A percentile compares a stretch with the other conserved stretches of the same genome.
Evolutionary conservation across 2,329 filamentous ascomycete genomes (phyloP).

Genomic region (Trichoderma semiorbis): DNA sequence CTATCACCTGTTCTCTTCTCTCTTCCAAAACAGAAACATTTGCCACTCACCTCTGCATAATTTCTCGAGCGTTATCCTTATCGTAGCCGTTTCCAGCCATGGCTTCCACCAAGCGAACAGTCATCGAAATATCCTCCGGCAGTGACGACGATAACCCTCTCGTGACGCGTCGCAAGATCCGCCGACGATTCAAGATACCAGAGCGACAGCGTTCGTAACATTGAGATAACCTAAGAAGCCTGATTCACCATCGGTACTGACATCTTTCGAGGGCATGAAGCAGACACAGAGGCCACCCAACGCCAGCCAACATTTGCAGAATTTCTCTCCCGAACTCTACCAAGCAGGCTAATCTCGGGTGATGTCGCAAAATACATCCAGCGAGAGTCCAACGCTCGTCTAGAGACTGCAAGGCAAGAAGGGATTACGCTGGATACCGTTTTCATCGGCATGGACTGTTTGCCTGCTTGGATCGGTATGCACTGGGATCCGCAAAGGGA

Average conservation of each 20-base stretch:
- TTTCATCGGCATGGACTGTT: slow-evolving; percentile 29
- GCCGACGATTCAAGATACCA: neutral
- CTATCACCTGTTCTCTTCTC: too few relatives aligned
- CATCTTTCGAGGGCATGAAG: neutral
- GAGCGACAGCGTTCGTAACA: neutral
- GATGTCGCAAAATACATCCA: slow-evolving; percentile 24
- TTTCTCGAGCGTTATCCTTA: neutral
- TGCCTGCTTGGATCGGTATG: slow-evolving; percentile 28
- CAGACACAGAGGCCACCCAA: neutral
- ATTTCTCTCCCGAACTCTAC: slow-evolving; percentile 21
- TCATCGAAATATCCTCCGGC: slow-evolving; percentile 9
- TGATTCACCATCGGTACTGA: neutral
- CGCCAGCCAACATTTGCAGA: slow-evolving; percentile 12
- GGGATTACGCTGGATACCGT: slow-evolving; percentile 23
- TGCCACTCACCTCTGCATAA: neutral
- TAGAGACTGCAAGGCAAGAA: slow-evolving; percentile 23
- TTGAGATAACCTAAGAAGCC: neutral
- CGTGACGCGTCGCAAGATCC: neutral
- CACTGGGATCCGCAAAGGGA: slow-evolving; percentile 26
- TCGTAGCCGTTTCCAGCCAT: neutral
- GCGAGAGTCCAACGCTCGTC: slow-evolving; percentile 24
- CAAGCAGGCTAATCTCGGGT: slow-evolving; percentile 23
- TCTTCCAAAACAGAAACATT: neutral
- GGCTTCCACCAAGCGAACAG: neutral
- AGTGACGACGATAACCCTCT: slow-evolving; percentile 8